Base-by-base conservation (phyloP, 1,139 yeast species). In the Hanseniaspora sp. region DNA sequence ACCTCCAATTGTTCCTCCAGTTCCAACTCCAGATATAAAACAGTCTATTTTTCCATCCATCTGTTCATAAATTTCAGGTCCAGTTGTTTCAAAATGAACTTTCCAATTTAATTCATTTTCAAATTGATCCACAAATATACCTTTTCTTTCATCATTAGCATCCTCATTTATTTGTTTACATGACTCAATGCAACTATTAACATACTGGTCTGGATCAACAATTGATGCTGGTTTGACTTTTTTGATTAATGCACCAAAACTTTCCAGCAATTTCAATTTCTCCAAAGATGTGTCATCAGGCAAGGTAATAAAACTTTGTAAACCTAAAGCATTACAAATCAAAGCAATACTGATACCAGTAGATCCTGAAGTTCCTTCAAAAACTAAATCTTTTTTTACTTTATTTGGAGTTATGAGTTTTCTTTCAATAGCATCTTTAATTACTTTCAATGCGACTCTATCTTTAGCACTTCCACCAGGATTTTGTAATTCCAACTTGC, bases 381-480 rank as follows among this genome's bases (percentile, higher is more conserved):
- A 88, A 18, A 82, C 75, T 60, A 69, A 66, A 64, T 86, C 88
- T 1, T 78, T 80, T 53, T 71, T 62, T 8, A 70, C 66, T 44
- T 90, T 66, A 13, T 72, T 66, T 0, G 92, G 94, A 45, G 63
- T 59, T 12, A 60, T 55, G 66, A 86, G 96, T 55, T 86, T 85
- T 18, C 77, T 78, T 54, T 78, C 70, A 18, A 48, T 48, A 6
- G 52, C 52, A 17, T 48, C 41, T 12, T 33, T 40, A 35, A 90
- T 83, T 45, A 92, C 84, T 1, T 95, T 86, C 40, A 86, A 71
- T 0, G 97, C 97, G 17, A 92, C 95, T 44, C 98, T 71, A 66
- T 92, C 98, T 63, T 92, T 92, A 8, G 97, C 95, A 55, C 95
- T 84, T 0, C 97, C 97, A 1, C 92, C 98, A 0, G 97, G 97